Conservation (phyloP, 176 grass and related monocot species). For the Triticum monococcum region DNA sequence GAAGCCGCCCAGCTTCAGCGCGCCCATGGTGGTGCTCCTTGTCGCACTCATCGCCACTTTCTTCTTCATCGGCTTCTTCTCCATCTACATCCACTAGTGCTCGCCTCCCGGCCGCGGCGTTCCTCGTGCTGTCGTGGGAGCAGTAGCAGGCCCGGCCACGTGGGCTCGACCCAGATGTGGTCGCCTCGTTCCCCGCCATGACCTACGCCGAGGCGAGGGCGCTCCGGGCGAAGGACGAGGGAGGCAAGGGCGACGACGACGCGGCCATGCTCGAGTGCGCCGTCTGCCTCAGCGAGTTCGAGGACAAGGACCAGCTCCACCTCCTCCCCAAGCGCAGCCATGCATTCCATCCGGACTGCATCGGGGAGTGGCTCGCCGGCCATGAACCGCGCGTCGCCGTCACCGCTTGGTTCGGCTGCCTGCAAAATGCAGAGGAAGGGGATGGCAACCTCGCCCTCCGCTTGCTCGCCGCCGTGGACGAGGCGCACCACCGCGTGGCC, state of each 20-base stretch:
- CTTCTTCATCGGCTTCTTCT: slow-evolving; percentile 69
- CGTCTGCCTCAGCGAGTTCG: slow-evolving; percentile 78
- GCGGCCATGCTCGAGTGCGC: slow-evolving; percentile 57
- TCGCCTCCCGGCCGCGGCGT: slow-evolving; percentile 28
- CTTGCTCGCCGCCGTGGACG: too few species aligned
- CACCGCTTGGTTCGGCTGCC: too few species aligned
- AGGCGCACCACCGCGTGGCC: too few species aligned
- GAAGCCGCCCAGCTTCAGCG: slow-evolving; percentile 41
- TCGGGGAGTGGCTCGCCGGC: too few species aligned
- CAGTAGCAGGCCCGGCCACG: slow-evolving; percentile 19
- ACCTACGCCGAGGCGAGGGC: slow-evolving; percentile 57
- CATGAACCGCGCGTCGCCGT: too few species aligned
- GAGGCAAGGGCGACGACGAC: slow-evolving; percentile 6
- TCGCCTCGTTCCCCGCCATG: slow-evolving; percentile 80
- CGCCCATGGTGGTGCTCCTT: slow-evolving; percentile 63
- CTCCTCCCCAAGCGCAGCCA: too few species aligned
- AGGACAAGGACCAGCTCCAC: background rate
- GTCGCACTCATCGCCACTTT: slow-evolving; percentile 63
- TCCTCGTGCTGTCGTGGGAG: slow-evolving; percentile 30
- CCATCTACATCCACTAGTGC: slow-evolving; percentile 63
- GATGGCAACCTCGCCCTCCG: too few species aligned
- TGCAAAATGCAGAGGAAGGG: too few species aligned
- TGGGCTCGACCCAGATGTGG: slow-evolving; percentile 54
- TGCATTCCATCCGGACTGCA: too few species aligned
- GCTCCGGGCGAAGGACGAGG: slow-evolving; percentile 35